Base-by-base conservation (phyloP, 257 asterid species). In the Solanum paucissectum region DNA sequence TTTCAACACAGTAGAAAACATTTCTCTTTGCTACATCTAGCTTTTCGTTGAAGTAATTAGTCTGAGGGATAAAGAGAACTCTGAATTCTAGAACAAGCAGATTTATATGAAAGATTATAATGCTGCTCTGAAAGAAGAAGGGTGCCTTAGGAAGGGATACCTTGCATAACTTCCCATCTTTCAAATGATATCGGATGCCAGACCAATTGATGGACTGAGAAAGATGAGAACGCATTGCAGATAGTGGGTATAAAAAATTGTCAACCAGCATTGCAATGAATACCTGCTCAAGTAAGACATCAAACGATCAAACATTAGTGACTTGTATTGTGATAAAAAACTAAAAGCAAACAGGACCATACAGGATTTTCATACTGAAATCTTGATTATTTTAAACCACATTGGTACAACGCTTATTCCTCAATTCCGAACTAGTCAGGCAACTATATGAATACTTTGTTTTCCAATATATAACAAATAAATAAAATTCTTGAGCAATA, bases 191-290 rank as follows among this genome's bases (percentile, higher is more conserved):
- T 49, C 97, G 93, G 72, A 96, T 94, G 87, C 99, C 99, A 72
- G 99, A 97, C 99, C 99, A 97, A 83, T 96, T 90, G 93, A 97
- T 96, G 42, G 97, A 97, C 90, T 96, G 99, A 58, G 96, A 93
- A 52, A 96, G 96, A 90, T 95, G 98, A 44, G 99, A 97, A 36
- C 99, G 97, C 69, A 96, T 44, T 79, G 99, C 98, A 82, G 98
- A 97, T 82, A 97, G 5, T 5, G 99, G 99, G 91, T 95, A 97
- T 40, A 97, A 91, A 86, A 95, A 97, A 87, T 97, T 97, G 94
- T 95, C 99, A 42, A 97, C 99, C 91, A 97, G 89, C 98, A 97
- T 90, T n/a, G 99, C 98, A 66, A 94, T 89, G 90, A 95, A 97
- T 69, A 97, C 98, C 99, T 97, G 96, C 83, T 87, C 93, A 86